Evolutionary conservation across 192 early-diverging fungal species (phyloP).

Genomic region (Coemansia sp.): DNA sequence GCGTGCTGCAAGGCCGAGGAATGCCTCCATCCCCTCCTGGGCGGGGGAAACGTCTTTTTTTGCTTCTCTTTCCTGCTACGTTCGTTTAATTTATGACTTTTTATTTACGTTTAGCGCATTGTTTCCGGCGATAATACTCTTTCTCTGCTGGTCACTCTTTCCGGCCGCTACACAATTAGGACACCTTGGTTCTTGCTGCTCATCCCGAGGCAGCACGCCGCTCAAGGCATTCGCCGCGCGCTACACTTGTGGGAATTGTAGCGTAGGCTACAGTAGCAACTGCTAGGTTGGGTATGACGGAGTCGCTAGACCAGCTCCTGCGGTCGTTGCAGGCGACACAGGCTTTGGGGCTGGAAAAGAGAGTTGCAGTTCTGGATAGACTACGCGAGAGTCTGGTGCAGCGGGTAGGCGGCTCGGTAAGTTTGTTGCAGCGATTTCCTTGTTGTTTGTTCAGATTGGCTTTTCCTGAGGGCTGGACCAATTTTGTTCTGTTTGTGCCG

Average conservation of each 20-base stretch:
- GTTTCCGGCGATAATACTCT: not conserved
- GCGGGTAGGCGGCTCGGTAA: constrained; percentile 31
- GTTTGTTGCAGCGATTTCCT: constrained; percentile 7
- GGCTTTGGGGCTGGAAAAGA: constrained; percentile 25
- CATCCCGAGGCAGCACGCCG: not conserved
- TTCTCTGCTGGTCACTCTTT: not conserved
- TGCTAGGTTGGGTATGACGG: too few species aligned
- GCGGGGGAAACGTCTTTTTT: not conserved
- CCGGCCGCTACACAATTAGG: too few species aligned
- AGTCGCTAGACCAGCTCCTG: constrained; percentile 39
- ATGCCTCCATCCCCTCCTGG: too few species aligned
- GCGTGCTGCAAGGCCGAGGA: not conserved
- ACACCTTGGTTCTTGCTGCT: too few species aligned
- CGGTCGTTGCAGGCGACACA: constrained; percentile 28
- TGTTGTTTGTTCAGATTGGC: not conserved
- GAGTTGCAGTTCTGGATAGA: constrained; percentile 22
- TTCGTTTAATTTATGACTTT: constrained; percentile 1
- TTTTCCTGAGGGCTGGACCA: not conserved
- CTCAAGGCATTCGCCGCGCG: not conserved
- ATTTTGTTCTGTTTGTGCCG: not conserved
- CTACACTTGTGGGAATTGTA: not conserved
- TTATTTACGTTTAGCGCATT: not conserved
- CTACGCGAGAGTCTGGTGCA: constrained; percentile 19
- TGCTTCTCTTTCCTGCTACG: not conserved
- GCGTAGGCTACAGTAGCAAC: not conserved